Evolutionary conservation across 1,139 yeast species (phyloP).

Genomic region (Groenewaldozyma sp.): DNA sequence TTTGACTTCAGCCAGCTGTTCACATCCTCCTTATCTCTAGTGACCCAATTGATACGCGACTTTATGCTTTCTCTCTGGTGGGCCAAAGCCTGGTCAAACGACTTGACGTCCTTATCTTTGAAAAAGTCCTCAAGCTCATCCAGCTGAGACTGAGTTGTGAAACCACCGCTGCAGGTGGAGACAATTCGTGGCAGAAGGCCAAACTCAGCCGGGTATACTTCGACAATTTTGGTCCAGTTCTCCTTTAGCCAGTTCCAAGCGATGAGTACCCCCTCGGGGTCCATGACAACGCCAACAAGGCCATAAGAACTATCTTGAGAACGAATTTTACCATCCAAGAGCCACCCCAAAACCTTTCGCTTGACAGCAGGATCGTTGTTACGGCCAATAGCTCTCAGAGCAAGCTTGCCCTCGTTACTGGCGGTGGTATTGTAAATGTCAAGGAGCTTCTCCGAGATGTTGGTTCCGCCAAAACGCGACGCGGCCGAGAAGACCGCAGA

Average conservation of each 20-base stretch:
- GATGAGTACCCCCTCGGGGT: neutral
- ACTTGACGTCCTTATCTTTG: constrained; percentile 51
- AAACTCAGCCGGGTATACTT: constrained; percentile 71
- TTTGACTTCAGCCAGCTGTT: constrained; percentile 33
- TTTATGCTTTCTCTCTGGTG: constrained; percentile 61
- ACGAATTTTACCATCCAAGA: constrained; percentile 41
- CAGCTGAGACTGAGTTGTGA: constrained; percentile 52
- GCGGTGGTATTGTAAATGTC: constrained; percentile 36
- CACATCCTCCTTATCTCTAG: constrained; percentile 51
- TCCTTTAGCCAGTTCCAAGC: constrained; percentile 62
- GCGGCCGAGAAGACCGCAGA: constrained; percentile 55
- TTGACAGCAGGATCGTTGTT: constrained; percentile 36
- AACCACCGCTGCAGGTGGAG: constrained; percentile 50
- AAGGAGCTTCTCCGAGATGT: constrained; percentile 56
- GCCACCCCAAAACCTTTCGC: constrained; percentile 32
- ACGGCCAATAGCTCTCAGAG: constrained; percentile 52
- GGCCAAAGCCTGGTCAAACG: constrained; percentile 64
- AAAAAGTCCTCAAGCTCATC: constrained; percentile 53
- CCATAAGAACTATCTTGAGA: constrained; percentile 64
- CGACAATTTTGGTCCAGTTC: constrained; percentile 63
- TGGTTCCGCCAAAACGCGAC: constrained; percentile 50
- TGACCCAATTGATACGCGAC: constrained; percentile 56
- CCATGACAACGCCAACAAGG: constrained; percentile 3
- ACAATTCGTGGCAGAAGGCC: constrained; percentile 73
- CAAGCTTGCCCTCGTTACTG: constrained; percentile 59